These are phyloP conservation scores for Medicago ruthenica DNA, from an alignment of 306 rosid genomes.

Conservation along the genomic window DNA sequence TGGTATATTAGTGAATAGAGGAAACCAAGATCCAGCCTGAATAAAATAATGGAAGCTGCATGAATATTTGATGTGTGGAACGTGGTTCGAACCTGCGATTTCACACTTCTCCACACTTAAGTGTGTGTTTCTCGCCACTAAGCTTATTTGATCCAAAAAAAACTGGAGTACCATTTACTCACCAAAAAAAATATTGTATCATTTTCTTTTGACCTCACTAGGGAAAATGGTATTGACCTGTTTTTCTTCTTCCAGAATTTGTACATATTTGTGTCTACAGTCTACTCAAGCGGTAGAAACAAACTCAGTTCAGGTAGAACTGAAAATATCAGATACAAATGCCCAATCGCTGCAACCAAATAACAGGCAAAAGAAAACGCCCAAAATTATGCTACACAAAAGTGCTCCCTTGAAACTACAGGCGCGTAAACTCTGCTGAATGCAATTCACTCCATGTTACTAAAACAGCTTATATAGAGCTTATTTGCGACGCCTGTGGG, in stretches of 20 bases:
- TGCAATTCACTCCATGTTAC: neutral
- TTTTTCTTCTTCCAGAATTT: constrained; percentile 12
- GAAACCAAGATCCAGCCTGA: too few species aligned
- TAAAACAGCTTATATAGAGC: constrained; percentile 15
- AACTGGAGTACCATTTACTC: too few species aligned
- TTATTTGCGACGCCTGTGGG: constrained; percentile 69
- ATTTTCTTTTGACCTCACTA: neutral
- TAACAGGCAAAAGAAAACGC: constrained; percentile 7
- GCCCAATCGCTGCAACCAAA: constrained; percentile 28
- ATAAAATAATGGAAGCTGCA: too few species aligned
- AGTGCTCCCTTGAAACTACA: constrained; percentile 26
- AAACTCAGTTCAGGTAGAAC: neutral
- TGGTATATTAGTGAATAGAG: too few species aligned
- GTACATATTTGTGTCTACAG: constrained; percentile 27
- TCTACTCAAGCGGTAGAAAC: neutral
- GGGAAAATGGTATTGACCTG: constrained; percentile 5
- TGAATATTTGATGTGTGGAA: too few species aligned
- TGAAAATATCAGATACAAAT: constrained; percentile 13
- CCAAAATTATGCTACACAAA: neutral
- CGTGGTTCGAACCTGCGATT: too few species aligned
- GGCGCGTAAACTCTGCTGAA: neutral
- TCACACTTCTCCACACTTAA: too few species aligned
- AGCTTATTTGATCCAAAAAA: too few species aligned
- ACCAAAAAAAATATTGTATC: neutral
- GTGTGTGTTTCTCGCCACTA: too few species aligned